phyloP scores from a whole-genome alignment of 495 filamentous ascomycete genomes.

The Penicilliopsis zonata region DNA sequence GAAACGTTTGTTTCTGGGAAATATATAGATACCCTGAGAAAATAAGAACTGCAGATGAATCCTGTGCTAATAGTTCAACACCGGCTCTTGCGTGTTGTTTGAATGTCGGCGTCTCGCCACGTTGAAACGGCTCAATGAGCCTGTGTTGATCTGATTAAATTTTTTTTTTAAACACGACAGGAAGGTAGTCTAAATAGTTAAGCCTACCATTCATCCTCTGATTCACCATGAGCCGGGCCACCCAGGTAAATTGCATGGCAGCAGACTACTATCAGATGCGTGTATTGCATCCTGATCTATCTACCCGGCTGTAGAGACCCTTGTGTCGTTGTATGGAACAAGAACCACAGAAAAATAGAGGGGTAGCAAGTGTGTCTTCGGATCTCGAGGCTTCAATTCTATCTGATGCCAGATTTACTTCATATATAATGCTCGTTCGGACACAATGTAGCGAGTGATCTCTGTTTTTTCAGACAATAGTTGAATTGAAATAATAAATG shows the following conservation, averaged over 20 bases:
- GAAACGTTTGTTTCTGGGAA: background rate
- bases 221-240: conserved; percentile 41
- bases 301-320: too few species aligned
- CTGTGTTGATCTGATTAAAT: too few species aligned
- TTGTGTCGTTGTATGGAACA: conserved; percentile 1
- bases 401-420: too few species aligned
- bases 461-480: too few species aligned
- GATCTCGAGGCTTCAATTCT: too few species aligned
- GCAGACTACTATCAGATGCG: conserved; percentile 60
- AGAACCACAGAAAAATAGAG: too few species aligned
- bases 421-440: too few species aligned
- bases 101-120: conserved; percentile 60
- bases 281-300: too few species aligned
- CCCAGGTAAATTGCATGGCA: conserved; percentile 72
- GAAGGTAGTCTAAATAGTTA: background rate
- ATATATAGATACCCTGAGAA: conserved; percentile 53
- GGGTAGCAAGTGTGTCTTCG: too few species aligned
- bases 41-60: conserved; percentile 36
- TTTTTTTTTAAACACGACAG: background rate
- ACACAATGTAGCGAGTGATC: too few species aligned
- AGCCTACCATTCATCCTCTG: conserved; percentile 55
- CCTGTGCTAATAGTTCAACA: conserved; percentile 29
- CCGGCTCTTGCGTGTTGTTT: conserved; percentile 59
- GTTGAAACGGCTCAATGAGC: conserved; percentile 57
- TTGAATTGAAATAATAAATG: too few species aligned